Evolutionary conservation across 2,329 filamentous ascomycete species (phyloP), one percentile per base, ranked within the genome.

Genomic region (Colletotrichum nymphaeae): DNA sequence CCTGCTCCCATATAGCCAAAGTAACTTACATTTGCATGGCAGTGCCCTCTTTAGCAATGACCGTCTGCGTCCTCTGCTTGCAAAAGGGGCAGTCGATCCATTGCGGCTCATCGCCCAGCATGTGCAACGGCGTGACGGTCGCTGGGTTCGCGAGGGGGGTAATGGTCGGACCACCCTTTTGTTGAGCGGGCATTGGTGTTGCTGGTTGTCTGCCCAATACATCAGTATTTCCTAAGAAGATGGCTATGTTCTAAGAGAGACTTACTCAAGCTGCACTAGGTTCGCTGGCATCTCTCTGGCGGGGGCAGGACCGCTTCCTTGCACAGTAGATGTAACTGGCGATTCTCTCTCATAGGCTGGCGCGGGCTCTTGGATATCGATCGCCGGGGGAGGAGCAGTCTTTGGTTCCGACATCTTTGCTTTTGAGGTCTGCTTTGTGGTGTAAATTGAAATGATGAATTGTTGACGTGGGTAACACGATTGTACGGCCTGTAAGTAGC

Each of bases 11-110:
- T 35, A 12, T 12, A 1, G 8, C 9, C 11, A 35, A 35, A 35
- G 7, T 3, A 19, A 1, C 56, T 67, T 6, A 68, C 66, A 63
- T 63, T 24, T 68, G 66, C 66, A 68, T 68, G 16, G 37, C 12
- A 1, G 57, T 77, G 14, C 80, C 79, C 14, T 78, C 75, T 12
- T 75, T 77, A 14, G 63, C 52, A 19, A 80, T 59, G 28, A 67
- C 64, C 2, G 78, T 79, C 72, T 71, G 71, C 5, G 78, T 76
- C 42, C 78, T 74, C 9, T 62, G 75, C 7, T 78, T 72, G 74
- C 80, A 81, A 63, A 80, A 81, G 1, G 79, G 80, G 57, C 80
- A 81, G 65, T 81, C 79, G 53, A 80, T 79, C 74, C 74, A 78
- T 60, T 80, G 75, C 8, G 79, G 77, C 14, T 59, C 16, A 9